Evolutionary conservation across 2,329 filamentous ascomycete species (phyloP).

Genomic region (Biscogniauxia marginata): DNA sequence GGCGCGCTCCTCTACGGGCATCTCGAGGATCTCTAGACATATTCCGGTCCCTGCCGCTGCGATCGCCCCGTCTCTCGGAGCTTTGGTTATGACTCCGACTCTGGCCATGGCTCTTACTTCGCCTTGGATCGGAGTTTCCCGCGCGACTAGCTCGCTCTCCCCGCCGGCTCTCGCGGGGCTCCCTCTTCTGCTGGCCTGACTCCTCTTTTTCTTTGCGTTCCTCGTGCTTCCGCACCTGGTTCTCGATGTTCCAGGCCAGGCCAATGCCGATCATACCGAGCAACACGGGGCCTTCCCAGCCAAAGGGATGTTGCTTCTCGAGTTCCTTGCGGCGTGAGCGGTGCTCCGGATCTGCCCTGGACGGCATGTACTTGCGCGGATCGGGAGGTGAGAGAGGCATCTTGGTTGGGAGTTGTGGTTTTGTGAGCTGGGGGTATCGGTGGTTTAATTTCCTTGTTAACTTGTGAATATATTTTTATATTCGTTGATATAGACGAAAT

Average conservation of each 20-base stretch:
- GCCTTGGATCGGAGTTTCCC: slow-evolving; percentile 4
- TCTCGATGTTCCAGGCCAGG: slow-evolving; percentile 42
- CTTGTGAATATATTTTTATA: too few relatives aligned
- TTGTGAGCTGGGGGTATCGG: too few relatives aligned
- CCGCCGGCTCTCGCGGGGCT: slow-evolving; percentile 17
- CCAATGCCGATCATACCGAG: slow-evolving; percentile 34
- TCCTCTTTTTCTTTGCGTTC: slow-evolving; percentile 31
- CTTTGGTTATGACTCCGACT: not conserved
- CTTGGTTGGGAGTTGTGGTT: not conserved
- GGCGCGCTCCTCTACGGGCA: not conserved
- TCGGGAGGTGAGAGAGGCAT: slow-evolving; percentile 15
- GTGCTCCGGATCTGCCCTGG: slow-evolving; percentile 38
- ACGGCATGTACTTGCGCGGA: slow-evolving; percentile 34
- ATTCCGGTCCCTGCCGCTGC: not conserved
- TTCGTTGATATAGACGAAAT: too few relatives aligned
- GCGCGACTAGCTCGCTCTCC: slow-evolving; percentile 11
- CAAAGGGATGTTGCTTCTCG: slow-evolving; percentile 41
- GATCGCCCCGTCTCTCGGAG: not conserved
- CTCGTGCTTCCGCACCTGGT: slow-evolving; percentile 35
- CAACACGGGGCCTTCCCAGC: slow-evolving; percentile 36
- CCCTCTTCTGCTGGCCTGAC: slow-evolving; percentile 19
- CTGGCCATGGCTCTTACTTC: slow-evolving; percentile 4
- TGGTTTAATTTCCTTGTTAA: too few relatives aligned
- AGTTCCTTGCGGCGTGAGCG: slow-evolving; percentile 37
- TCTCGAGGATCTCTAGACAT: slow-evolving; percentile 1